Conservation (phyloP, 495 filamentous ascomycete species). For the Parachaetomium inaequale region DNA sequence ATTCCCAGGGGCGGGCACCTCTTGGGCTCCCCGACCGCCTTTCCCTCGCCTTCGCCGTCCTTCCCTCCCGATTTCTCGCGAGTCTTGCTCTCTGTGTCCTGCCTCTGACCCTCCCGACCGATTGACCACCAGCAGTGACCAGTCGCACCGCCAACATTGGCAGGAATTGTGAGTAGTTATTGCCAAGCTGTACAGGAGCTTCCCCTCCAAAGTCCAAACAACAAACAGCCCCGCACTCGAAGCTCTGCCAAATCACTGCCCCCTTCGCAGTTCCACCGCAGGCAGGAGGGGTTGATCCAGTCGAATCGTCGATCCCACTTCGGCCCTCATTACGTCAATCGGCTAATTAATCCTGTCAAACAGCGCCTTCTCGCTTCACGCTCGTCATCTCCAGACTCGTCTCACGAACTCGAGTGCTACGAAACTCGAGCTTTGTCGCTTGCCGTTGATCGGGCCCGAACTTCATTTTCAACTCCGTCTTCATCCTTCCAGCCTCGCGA, state of each 20-base stretch:
- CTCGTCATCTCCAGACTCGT: not conserved
- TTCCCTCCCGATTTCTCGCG: slow-evolving; percentile 1
- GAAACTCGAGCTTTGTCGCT: not conserved
- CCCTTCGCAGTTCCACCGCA: slow-evolving; percentile 20
- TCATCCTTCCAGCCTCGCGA: not conserved
- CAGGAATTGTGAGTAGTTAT: not conserved
- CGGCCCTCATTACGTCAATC: slow-evolving; percentile 36
- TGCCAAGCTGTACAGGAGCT: slow-evolving; percentile 13
- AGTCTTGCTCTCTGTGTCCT: not conserved
- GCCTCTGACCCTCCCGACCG: not conserved
- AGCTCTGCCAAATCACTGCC: slow-evolving; percentile 24
- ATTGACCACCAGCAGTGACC: not conserved
- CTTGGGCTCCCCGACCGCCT: slow-evolving; percentile 9
- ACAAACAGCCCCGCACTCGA: slow-evolving; percentile 13
- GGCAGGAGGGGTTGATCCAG: slow-evolving; percentile 22
- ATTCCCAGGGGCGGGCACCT: slow-evolving; percentile 9
- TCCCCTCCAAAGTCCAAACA: slow-evolving; percentile 25
- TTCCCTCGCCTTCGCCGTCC: not conserved
- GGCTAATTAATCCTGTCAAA: slow-evolving; percentile 28
- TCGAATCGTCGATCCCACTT: slow-evolving; percentile 22
- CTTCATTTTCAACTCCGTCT: slow-evolving; percentile 1
- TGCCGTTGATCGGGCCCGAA: not conserved
- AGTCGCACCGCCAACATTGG: not conserved
- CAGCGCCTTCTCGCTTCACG: not conserved
- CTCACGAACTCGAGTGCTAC: not conserved